phyloP scores from a whole-genome alignment of 2,329 filamentous ascomycete species.

The Amauroascus verrucosus region DNA sequence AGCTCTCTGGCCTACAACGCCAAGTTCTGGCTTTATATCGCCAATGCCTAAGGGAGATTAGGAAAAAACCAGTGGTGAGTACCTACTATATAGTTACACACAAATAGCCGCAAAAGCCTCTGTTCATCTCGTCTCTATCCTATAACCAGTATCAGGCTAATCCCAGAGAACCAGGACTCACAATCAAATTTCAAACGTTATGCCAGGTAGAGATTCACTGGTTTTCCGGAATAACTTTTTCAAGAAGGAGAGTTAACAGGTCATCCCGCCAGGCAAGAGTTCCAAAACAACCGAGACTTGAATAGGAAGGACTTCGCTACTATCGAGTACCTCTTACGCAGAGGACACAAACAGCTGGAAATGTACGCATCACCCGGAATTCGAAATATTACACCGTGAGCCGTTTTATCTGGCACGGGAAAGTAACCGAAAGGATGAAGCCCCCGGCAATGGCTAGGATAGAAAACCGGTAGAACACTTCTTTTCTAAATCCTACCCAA shows the following conservation, averaged over 20 bases:
- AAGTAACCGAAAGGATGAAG: no score
- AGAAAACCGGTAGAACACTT: no score
- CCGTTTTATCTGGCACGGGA: not conserved
- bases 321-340: slow-evolving; percentile 75
- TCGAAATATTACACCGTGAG: slow-evolving; percentile 53
- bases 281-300: slow-evolving; percentile 56
- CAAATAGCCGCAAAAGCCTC: not conserved
- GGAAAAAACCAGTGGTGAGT: slow-evolving; percentile 65
- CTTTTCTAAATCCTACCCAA: no score
- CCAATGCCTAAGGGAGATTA: slow-evolving; percentile 68
- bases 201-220: slow-evolving; percentile 29
- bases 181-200: slow-evolving; percentile 34
- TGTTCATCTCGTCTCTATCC: no score
- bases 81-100: no score
- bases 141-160: not conserved
- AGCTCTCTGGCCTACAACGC: slow-evolving; percentile 74
- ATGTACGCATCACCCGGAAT: slow-evolving; percentile 71
- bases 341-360: slow-evolving; percentile 71
- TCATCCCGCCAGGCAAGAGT: slow-evolving; percentile 53
- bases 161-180: slow-evolving; percentile 25
- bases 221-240: not conserved
- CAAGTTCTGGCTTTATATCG: slow-evolving; percentile 82
- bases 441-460: no score
- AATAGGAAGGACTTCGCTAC: slow-evolving; percentile 78
- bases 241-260: not conserved